Evolutionary conservation across 1,139 yeast species (phyloP), one percentile per base, ranked within the genome.

Genomic region (Zygosaccharomyces pseudobailii): DNA sequence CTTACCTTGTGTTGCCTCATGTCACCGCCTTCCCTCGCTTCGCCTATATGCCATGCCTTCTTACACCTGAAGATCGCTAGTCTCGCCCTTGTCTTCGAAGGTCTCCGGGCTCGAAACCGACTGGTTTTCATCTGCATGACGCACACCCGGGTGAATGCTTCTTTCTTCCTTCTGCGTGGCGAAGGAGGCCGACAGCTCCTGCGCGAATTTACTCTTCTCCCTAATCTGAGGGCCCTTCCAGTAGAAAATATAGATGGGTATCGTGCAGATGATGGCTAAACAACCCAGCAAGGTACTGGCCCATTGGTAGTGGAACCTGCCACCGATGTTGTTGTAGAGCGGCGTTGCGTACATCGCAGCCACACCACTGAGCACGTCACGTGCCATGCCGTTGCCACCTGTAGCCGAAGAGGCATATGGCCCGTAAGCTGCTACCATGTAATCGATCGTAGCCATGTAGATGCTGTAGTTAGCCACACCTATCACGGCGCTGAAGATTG

Each of bases 311-410:
- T 43, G 46, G 24, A 43, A 38, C 20, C 35, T 43, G 36, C 40
- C 42, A 5, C 46, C 46, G 10, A 43, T 43, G 31, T 43, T 43
- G 21, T 43, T 39, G 21, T 38, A 43, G 8, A 43, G 35, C 27
- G 46, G 46, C 17, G 40, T 43, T 4, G 46, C 46, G 25, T 43
- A 43, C 46, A 43, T 43, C 21, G 46, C 46, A 13, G 46, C 46
- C 13, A 43, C 30, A 19, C 42, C 46, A 25, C 46, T 43, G 38
- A 43, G 34, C 30, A 43, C 46, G 34, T 43, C 46, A 43, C 46
- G 46, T 9, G 46, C 46, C 42, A 43, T 27, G 22, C 46, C 42
- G 30, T 43, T 43, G 22, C 42, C 46, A 28, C 46, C 46, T 9
- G 46, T 38, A 19, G 46, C 46, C 17, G 46, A 43, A 8, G 46